phyloP scores from a whole-genome alignment of 164 flowering plant genomes.

The Magnolia kwangsiensis region DNA sequence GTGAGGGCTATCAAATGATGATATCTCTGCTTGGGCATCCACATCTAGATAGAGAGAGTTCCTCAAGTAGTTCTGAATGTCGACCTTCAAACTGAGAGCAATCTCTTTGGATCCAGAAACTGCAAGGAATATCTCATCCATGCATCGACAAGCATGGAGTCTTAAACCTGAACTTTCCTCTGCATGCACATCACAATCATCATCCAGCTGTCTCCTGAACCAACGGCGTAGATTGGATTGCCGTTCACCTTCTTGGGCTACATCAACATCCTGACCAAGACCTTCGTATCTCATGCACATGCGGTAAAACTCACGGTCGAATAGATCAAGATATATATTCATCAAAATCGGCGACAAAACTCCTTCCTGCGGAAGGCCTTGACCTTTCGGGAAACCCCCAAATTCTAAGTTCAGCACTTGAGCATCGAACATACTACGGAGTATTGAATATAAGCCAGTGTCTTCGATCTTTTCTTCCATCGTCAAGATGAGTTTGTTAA shows the following conservation, averaged over 20 bases:
- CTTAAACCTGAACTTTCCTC: constrained; percentile 31
- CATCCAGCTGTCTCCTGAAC: constrained; percentile 75
- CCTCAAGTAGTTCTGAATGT: constrained; percentile 43
- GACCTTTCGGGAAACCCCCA: constrained; percentile 90
- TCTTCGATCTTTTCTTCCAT: constrained; percentile 79
- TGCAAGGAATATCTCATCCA: constrained; percentile 84
- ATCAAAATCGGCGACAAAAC: constrained; percentile 75
- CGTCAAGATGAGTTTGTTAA: constrained; percentile 47
- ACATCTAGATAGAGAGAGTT: constrained; percentile 49
- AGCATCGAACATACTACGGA: constrained; percentile 60
- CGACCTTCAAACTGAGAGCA: constrained; percentile 48
- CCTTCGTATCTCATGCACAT: constrained; percentile 78
- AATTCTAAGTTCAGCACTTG: constrained; percentile 79
- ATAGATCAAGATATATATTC: constrained; percentile 77
- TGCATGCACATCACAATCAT: constrained; percentile 9
- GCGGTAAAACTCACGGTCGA: constrained; percentile 63
- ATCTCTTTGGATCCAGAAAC: constrained; percentile 61
- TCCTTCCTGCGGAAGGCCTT: constrained; percentile 97
- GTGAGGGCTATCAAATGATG: constrained; percentile 31
- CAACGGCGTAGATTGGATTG: constrained; percentile 62
- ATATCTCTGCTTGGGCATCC: constrained; percentile 33
- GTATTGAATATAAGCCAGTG: constrained; percentile 36
- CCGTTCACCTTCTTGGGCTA: constrained; percentile 23
- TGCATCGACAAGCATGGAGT: constrained; percentile 65
- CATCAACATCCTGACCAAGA: constrained; percentile 23